phyloP scores from a whole-genome alignment of 345 rosid genomes.

The Salix suchowensis region DNA sequence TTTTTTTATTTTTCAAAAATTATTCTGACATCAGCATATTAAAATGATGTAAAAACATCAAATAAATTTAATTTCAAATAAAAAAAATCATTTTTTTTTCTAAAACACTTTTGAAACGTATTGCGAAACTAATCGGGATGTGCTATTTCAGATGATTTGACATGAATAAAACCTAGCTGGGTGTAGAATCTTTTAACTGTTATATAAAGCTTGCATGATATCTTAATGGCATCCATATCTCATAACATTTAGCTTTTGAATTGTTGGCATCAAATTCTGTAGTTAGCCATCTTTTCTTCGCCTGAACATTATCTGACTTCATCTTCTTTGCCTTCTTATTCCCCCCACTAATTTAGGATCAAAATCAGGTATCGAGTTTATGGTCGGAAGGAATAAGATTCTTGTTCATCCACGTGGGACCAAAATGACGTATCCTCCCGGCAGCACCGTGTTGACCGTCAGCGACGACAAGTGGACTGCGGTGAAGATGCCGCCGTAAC shows the following conservation, averaged over 20 bases:
- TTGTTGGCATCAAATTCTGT: slow-evolving; percentile 8
- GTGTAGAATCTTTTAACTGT: neutral
- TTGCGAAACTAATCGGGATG: neutral
- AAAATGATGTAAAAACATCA: too few relatives aligned
- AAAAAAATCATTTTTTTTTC: too few relatives aligned
- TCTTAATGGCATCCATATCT: neutral
- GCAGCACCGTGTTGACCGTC: slow-evolving; percentile 14
- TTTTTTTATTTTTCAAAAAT: too few relatives aligned
- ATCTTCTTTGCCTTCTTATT: slow-evolving; percentile 3
- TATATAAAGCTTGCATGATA: neutral
- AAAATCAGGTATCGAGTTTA: neutral
- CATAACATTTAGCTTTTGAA: neutral
- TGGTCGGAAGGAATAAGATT: slow-evolving; percentile 8
- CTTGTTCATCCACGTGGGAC: slow-evolving; percentile 17
- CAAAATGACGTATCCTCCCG: slow-evolving; percentile 23
- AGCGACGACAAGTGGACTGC: slow-evolving; percentile 33
- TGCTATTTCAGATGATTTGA: neutral
- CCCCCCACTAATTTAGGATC: neutral
- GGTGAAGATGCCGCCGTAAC: slow-evolving; percentile 2
- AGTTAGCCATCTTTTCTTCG: neutral
- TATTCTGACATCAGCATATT: too few relatives aligned
- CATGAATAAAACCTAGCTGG: neutral
- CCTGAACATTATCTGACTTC: neutral
- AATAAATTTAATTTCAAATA: too few relatives aligned
- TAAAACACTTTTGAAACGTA: too few relatives aligned